These are phyloP conservation scores for Malania oleifera DNA, from an alignment of 164 flowering plant species.

Conservation along the genomic window DNA sequence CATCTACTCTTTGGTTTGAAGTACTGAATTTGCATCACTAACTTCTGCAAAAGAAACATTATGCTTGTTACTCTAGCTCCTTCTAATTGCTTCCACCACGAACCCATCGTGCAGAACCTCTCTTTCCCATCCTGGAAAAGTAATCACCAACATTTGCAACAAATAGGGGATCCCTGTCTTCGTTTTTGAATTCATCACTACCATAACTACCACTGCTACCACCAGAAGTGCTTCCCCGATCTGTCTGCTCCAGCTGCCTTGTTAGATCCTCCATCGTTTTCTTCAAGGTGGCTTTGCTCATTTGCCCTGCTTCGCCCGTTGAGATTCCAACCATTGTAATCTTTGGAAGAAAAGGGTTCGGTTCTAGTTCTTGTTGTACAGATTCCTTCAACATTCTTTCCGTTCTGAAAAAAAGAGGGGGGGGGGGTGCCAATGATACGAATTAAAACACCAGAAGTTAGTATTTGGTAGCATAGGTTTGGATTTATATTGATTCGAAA, in stretches of 20 bases:
- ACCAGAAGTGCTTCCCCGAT: slow-evolving; percentile 24
- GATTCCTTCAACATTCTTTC: slow-evolving; percentile 15
- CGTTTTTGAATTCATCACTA: slow-evolving; percentile 21
- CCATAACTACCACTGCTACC: no score
- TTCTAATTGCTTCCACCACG: slow-evolving; percentile 29
- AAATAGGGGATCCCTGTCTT: slow-evolving; percentile 87
- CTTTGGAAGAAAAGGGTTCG: slow-evolving; percentile 71
- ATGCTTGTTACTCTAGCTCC: neutral
- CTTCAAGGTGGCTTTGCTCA: slow-evolving; percentile 67
- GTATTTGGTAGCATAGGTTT: no score
- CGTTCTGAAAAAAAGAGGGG: slow-evolving; percentile 14
- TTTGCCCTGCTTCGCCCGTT: slow-evolving; percentile 60
- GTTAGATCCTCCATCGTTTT: slow-evolving; percentile 83
- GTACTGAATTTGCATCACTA: neutral
- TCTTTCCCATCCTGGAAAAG: slow-evolving; percentile 42
- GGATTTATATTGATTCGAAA: no score
- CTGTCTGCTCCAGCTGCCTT: slow-evolving; percentile 56
- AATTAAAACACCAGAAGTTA: neutral
- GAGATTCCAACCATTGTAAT: slow-evolving; percentile 96
- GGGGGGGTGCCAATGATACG: no score
- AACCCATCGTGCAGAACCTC: slow-evolving; percentile 49
- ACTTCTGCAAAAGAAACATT: no score
- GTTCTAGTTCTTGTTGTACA: slow-evolving; percentile 21
- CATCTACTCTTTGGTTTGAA: neutral
- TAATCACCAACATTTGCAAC: slow-evolving; percentile 90